These are phyloP conservation scores for Aaosphaeria pasadenensis DNA, from an alignment of 2,329 filamentous ascomycete genomes.

Conservation along the genomic window DNA sequence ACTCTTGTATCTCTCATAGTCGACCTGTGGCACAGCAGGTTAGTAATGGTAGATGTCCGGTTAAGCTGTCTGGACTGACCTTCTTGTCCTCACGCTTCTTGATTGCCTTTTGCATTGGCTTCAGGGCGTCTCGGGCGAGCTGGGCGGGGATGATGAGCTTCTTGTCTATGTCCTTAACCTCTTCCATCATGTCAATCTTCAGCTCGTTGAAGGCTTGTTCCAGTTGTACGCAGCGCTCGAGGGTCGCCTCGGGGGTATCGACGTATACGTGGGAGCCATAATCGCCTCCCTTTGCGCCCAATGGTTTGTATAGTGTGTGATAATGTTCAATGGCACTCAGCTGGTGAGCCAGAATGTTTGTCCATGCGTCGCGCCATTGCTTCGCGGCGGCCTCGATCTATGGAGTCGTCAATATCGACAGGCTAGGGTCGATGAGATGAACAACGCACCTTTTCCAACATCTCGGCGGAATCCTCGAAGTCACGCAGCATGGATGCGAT, in stretches of 20 bases:
- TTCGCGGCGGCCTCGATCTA: conserved; percentile 76
- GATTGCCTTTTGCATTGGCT: conserved; percentile 75
- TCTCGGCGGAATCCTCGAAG: conserved; percentile 74
- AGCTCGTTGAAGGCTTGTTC: conserved; percentile 68
- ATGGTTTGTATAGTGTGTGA: conserved; percentile 72
- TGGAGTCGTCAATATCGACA: neutral
- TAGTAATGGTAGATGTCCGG: conserved; percentile 2
- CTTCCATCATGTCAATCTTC: conserved; percentile 67
- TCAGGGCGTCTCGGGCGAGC: conserved; percentile 65
- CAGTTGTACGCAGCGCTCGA: conserved; percentile 64
- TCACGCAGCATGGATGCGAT: conserved; percentile 72
- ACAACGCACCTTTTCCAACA: conserved; percentile 65
- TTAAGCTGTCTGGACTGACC: conserved; percentile 30
- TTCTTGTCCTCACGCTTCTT: conserved; percentile 83
- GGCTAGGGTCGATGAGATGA: conserved; percentile 9
- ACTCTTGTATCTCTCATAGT: conserved; percentile 75
- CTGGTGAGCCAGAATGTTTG: conserved; percentile 67
- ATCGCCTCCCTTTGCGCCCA: conserved; percentile 63
- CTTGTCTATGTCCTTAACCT: conserved; percentile 67
- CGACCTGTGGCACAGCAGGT: conserved; percentile 50
- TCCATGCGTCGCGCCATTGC: conserved; percentile 77
- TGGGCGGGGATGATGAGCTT: conserved; percentile 68
- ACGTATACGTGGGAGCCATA: conserved; percentile 47
- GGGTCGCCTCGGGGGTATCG: conserved; percentile 60
- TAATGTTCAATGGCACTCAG: conserved; percentile 65